Conservation (phyloP, 768 basidiomycete species). For the Cyclocybe cylindracea region DNA sequence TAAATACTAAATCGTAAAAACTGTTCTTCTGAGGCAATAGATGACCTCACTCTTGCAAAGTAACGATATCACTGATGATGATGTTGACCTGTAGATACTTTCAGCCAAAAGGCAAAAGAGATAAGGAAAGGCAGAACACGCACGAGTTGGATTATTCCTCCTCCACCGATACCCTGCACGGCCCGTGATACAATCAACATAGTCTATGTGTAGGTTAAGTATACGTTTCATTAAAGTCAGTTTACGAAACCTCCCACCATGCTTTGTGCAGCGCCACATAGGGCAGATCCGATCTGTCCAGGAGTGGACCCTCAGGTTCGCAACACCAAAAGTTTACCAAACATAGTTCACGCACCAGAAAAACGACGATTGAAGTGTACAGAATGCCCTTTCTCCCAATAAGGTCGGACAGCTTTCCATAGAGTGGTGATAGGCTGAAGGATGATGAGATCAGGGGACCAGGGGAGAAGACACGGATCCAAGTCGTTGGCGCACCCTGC, state of each 20-base stretch:
- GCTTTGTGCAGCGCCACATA: slow-evolving; percentile 79
- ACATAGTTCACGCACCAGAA: slow-evolving; percentile 50
- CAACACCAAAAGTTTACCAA: not conserved
- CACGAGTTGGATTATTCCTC: slow-evolving; percentile 74
- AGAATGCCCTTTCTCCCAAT: slow-evolving; percentile 66
- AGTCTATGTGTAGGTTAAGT: slow-evolving; percentile 26
- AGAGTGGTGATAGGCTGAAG: slow-evolving; percentile 61
- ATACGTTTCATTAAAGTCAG: not conserved
- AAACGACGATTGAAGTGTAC: slow-evolving; percentile 63
- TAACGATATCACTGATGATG: slow-evolving; percentile 81
- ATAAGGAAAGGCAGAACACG: slow-evolving; percentile 6
- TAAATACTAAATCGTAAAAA: not conserved
- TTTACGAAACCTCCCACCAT: slow-evolving; percentile 41
- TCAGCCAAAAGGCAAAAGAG: not conserved
- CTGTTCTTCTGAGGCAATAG: not conserved
- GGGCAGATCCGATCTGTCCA: slow-evolving; percentile 68
- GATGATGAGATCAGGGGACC: not conserved
- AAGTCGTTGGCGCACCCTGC: slow-evolving; percentile 35
- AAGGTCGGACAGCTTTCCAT: slow-evolving; percentile 75
- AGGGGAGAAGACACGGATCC: not conserved
- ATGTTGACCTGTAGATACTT: slow-evolving; percentile 53
- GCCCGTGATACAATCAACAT: slow-evolving; percentile 80
- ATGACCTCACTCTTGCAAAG: slow-evolving; percentile 65
- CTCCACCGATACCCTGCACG: slow-evolving; percentile 83
- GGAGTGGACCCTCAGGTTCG: not conserved